Base-by-base conservation (phyloP, 2,329 filamentous ascomycete species). In the Teratosphaeria nubilosa region DNA sequence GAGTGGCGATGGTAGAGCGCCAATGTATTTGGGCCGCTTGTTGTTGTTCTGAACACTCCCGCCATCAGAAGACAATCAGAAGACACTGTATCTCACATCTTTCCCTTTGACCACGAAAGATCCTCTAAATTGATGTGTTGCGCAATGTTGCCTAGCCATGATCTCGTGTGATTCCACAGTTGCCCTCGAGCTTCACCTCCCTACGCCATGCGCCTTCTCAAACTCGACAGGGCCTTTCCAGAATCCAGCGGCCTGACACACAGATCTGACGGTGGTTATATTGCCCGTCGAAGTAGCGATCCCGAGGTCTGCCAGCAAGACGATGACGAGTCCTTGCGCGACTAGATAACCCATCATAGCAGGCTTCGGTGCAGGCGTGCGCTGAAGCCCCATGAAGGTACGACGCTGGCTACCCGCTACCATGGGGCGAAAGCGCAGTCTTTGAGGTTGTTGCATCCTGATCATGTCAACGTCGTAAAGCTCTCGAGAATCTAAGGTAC, bases 331-430 rank as follows among this genome's bases (percentile, higher is more conserved):
- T 13, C 70, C 70, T 62, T 72, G 69, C 0, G 65, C 55, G 20
- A 72, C 70, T 11, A 73, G 64, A 41, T 64, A 67, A n/a, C 64
- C 69, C 63, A 70, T 69, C 52, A 65, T 65, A 16, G 62, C 59
- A 24, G 68, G 65, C 20, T 63, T 63, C 2, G 68, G 69, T 11
- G 69, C 58, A 25, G 67, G 66, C 6, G 69, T 63, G 2, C 66
- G 66, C 30, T 68, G 68, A 1, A 71, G 62, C 30, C 64, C 65
- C 20, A 70, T 59, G 57, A 72, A 71, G 5, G 62, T 67, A 16
- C 70, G 65, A 16, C 60, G 61, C 56, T 67, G 67, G 20, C 41
- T 16, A 20, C 4, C 41, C n/a, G 22, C 2, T 10, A n/a, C 41
- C n/a, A 2, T 24, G 24, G 41, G 25, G 5, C 24, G 51, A 11